Evolutionary conservation across 352 stramenopile species (phyloP).

Genomic region (Globisporangium megalacanthum): DNA sequence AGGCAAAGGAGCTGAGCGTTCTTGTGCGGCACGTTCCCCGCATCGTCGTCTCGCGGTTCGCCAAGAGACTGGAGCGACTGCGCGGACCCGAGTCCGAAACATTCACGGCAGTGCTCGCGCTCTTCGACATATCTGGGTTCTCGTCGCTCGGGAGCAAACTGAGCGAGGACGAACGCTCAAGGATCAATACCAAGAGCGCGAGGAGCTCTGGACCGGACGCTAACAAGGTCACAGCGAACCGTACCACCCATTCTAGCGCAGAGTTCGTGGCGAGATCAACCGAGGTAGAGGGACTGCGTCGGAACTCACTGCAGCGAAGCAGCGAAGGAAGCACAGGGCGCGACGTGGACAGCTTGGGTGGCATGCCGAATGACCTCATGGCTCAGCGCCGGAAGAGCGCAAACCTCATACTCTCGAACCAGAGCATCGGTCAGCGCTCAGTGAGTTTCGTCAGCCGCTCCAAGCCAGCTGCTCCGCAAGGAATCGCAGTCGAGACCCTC

Average conservation of each 20-base stretch:
- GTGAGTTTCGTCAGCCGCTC: slow-evolving; percentile 48
- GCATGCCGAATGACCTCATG: slow-evolving; percentile 17
- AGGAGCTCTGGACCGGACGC: not conserved
- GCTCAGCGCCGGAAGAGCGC: slow-evolving; percentile 3
- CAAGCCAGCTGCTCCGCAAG: slow-evolving; percentile 44
- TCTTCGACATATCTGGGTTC: slow-evolving; percentile 88
- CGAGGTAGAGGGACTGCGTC: not conserved
- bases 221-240: not conserved
- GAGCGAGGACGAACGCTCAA: slow-evolving; percentile 46
- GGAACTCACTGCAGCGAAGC: slow-evolving; percentile 2
- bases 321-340: slow-evolving; percentile 6
- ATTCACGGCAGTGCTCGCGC: slow-evolving; percentile 59
- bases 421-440: slow-evolving; percentile 11
- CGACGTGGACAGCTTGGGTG: slow-evolving; percentile 12
- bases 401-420: slow-evolving; percentile 11
- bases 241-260: not conserved
- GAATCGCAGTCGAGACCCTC: slow-evolving; percentile 63
- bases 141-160: slow-evolving; percentile 75
- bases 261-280: not conserved
- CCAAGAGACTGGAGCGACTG: slow-evolving; percentile 37
- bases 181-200: slow-evolving; percentile 22
- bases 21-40: slow-evolving; percentile 66
- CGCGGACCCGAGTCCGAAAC: slow-evolving; percentile 36
- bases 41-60: slow-evolving; percentile 63
- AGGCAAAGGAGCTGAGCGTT: slow-evolving; percentile 53